Conservation (phyloP, 305 asterid species). For the Fraxinus ornus region DNA sequence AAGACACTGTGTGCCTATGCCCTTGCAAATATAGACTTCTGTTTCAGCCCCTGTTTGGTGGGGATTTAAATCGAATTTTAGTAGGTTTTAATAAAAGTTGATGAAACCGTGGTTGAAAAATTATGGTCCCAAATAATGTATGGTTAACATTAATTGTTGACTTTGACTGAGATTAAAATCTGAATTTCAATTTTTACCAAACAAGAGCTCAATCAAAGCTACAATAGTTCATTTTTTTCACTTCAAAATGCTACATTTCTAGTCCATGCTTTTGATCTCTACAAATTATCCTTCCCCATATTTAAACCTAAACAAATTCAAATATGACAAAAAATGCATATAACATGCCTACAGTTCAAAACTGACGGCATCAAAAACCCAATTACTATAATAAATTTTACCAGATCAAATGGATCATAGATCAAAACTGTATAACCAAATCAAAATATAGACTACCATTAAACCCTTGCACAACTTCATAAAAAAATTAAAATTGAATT, state of each 20-base stretch:
- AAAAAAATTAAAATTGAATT: background rate
- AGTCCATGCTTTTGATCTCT: background rate
- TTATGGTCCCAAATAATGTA: no score
- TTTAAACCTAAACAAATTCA: background rate
- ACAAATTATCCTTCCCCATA: background rate
- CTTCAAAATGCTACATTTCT: background rate
- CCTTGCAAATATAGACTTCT: background rate
- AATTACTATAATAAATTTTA: background rate
- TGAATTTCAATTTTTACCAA: background rate
- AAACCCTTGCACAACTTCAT: background rate
- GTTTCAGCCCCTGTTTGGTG: background rate
- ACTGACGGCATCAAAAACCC: background rate
- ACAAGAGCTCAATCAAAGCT: background rate
- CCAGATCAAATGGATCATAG: slow-evolving; percentile 10
- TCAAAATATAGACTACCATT: background rate
- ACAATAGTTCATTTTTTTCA: background rate
- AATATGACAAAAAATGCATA: background rate
- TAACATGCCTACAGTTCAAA: background rate
- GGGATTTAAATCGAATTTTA: background rate
- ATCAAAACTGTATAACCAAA: background rate
- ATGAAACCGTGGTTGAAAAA: background rate
- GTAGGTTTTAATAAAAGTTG: background rate
- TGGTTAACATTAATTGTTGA: background rate
- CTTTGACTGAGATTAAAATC: background rate
- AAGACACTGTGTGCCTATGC: background rate